Percentiles rank a stretch among this genome's conserved stretches.
These are phyloP conservation scores for Spathaspora arborariae DNA, from an alignment of 805 yeast genomes.

Conservation along the genomic window DNA sequence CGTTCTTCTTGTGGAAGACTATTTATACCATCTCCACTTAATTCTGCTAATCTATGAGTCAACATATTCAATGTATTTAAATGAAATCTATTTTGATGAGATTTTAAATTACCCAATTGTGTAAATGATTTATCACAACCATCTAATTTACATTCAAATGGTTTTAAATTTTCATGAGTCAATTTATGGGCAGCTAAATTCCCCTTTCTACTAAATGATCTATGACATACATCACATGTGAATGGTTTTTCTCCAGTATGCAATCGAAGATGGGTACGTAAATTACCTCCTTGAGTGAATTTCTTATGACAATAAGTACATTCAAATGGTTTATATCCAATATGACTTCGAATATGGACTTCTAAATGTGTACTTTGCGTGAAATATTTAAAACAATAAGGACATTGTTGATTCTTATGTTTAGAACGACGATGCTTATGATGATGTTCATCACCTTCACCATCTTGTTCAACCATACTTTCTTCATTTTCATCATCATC, in stretches of 20 bases:
- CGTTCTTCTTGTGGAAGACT: constrained; percentile 59
- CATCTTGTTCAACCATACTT: constrained; percentile 16
- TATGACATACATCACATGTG: constrained; percentile 69
- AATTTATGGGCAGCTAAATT: constrained; percentile 83
- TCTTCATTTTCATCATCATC: constrained; percentile 13
- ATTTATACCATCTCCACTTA: constrained; percentile 44
- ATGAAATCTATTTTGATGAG: constrained; percentile 91
- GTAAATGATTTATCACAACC: constrained; percentile 81
- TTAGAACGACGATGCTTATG: constrained; percentile 17
- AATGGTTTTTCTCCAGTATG: constrained; percentile 95
- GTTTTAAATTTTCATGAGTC: constrained; percentile 77
- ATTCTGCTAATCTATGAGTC: constrained; percentile 63
- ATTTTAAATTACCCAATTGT: constrained; percentile 88
- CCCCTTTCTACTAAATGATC: constrained; percentile 84
- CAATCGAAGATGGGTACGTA: constrained; percentile 77
- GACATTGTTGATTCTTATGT: constrained; percentile 63
- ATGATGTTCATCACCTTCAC: constrained; percentile 14
- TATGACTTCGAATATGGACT: constrained; percentile 83
- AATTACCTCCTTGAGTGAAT: constrained; percentile 87
- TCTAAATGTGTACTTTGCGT: constrained; percentile 90
- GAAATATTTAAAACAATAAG: constrained; percentile 74
- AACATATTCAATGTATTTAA: constrained; percentile 62
- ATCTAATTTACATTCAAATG: constrained; percentile 76
- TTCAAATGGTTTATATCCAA: constrained; percentile 80
- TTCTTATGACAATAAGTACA: constrained; percentile 76